Base-by-base conservation (phyloP, 1,284 basidiomycete species). In the Malassezia pachydermatis region DNA sequence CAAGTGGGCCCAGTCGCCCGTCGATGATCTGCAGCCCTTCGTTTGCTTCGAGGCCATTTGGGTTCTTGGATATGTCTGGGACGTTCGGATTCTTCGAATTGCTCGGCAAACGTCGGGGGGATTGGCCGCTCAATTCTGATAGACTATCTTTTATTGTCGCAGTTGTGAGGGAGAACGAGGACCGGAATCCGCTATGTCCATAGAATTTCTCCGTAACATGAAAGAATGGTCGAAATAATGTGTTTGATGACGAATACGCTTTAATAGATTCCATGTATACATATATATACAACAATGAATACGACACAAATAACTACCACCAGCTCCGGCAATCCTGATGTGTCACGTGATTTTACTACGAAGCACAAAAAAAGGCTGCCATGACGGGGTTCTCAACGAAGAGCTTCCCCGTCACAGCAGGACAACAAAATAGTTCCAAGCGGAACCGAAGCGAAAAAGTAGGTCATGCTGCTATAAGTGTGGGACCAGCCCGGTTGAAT, bases 51-150 rank as follows among this genome's bases (percentile, higher is more conserved):
- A 52, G 50, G 50, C 50, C 50, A 47, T 48, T 44, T 41, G 32
- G 50, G 50, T 32, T 52, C 45, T 43, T 52, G 44, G 62, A 55
- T 60, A 43, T 59, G 55, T 55, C 58, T 60, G 55, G 58, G 60
- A 65, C 60, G 58, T 65, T 62, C 47, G 45, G 51, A 54, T 54
- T 45, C 8, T 52, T 48, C 51, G 46, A 57, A 61, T 60, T 65
- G 62, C 62, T 65, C 60, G 57, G 59, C 58, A 65, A 53, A 56
- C 49, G 54, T 57, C 59, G 60, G 62, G 62, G 60, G 62, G 62
- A 61, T 62, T 65, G 62, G 62, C 58, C 62, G 55, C 55, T 57
- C 62, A 54, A 59, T 56, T 65, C 62, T 65, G 62, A 65, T 65
- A 60, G 62, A 59, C 50, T 58, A n/a, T 23, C 51, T 35, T n/a